phyloP scores from a whole-genome alignment of 805 yeast species.

The Cyberlindnera mrakii region DNA sequence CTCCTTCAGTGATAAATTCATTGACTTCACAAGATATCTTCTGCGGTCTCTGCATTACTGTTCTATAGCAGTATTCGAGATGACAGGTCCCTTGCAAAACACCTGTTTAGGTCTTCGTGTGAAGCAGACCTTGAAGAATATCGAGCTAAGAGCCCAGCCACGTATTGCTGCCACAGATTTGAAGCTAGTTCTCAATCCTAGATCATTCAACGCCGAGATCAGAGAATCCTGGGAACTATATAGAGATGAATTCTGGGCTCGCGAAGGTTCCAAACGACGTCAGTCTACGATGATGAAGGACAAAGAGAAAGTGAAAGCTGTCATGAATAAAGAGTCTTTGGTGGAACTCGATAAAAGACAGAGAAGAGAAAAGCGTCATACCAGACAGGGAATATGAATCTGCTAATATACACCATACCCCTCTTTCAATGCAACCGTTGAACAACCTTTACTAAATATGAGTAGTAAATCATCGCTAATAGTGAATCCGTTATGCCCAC shows the following conservation, averaged over 20 bases:
- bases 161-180: conserved; percentile 74
- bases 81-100: conserved; percentile 11
- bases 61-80: not conserved
- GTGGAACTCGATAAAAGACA: conserved; percentile 27
- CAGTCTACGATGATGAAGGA: conserved; percentile 13
- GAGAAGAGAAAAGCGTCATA: conserved; percentile 33
- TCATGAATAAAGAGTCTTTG: conserved; percentile 24
- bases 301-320: conserved; percentile 7
- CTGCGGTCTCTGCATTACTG: conserved; percentile 21
- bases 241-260: conserved; percentile 88
- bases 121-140: conserved; percentile 5
- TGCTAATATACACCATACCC: too few species aligned
- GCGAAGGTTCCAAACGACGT: conserved; percentile 66
- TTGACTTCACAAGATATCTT: conserved; percentile 28
- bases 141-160: conserved; percentile 44
- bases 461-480: too few species aligned
- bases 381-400: too few species aligned
- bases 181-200: conserved; percentile 72
- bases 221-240: conserved; percentile 95
- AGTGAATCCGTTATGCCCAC: too few species aligned
- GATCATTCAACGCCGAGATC: conserved; percentile 74
- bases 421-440: too few species aligned
- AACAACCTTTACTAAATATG: too few species aligned
- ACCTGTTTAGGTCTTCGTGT: conserved; percentile 7
- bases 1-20: conserved; percentile 30